These are phyloP conservation scores for Aspergillus oerlinghausenensis DNA, from an alignment of 2,329 filamentous ascomycete species.

Conservation along the genomic window DNA sequence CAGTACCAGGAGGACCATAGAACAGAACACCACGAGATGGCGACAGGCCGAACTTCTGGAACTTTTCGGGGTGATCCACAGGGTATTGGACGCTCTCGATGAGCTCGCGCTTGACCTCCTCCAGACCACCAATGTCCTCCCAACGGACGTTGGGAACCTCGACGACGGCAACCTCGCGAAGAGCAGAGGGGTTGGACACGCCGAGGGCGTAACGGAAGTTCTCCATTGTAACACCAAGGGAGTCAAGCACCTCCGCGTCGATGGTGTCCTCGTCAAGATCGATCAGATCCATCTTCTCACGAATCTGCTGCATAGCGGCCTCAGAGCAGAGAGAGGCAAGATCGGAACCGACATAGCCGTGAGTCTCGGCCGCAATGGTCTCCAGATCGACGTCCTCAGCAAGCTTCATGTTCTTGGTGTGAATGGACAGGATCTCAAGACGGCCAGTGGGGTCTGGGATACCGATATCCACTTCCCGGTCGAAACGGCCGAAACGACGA, in stretches of 20 bases:
- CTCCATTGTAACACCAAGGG: conserved; percentile 97
- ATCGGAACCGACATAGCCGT: conserved; percentile 98
- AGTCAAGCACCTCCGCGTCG: conserved; percentile 96
- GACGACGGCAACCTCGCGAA: conserved; percentile 97
- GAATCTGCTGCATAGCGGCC: conserved; percentile 99
- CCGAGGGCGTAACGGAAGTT: conserved; percentile 99
- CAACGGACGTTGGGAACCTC: conserved; percentile 99
- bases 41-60: conserved; percentile 99
- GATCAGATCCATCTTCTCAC: conserved; percentile 99
- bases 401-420: conserved; percentile 99
- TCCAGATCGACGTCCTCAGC: conserved; percentile 94
- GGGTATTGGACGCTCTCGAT: conserved; percentile 99
- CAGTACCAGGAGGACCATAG: conserved; percentile 98
- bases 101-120: conserved; percentile 98
- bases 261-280: conserved; percentile 99
- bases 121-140: conserved; percentile 99
- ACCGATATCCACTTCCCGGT: conserved; percentile 97
- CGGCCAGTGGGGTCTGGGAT: conserved; percentile 97
- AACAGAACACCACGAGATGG: conserved; percentile 97
- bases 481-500: conserved; percentile 96
- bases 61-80: conserved; percentile 98
- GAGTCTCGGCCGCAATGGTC: conserved; percentile 93
- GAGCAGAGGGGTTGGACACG: conserved; percentile 96
- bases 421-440: conserved; percentile 97
- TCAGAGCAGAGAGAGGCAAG: conserved; percentile 97